These are phyloP conservation scores for Umbelopsis sp. DNA, from an alignment of 192 early-diverging fungal species.

Conservation along the genomic window DNA sequence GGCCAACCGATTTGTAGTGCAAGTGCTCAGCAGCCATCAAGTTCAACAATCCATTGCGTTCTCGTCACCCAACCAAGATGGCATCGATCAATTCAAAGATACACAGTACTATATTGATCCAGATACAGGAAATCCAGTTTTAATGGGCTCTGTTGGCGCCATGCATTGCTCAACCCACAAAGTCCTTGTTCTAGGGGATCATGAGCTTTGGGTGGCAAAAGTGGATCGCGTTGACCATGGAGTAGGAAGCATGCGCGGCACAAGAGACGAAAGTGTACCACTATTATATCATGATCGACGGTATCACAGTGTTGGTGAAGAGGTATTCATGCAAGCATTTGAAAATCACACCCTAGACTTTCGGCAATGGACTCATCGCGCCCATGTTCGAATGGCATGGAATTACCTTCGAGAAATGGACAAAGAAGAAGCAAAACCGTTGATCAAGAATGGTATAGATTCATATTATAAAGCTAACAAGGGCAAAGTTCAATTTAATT, in stretches of 20 bases:
- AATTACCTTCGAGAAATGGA: slow-evolving; percentile 40
- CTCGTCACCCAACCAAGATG: slow-evolving; percentile 54
- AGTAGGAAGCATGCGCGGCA: slow-evolving; percentile 37
- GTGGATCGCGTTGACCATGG: slow-evolving; percentile 59
- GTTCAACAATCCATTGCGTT: slow-evolving; percentile 58
- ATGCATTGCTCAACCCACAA: slow-evolving; percentile 56
- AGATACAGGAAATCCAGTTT: slow-evolving; percentile 50
- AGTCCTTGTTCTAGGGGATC: slow-evolving; percentile 57
- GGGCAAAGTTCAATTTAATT: slow-evolving; percentile 12
- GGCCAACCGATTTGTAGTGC: slow-evolving; percentile 55
- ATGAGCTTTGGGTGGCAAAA: slow-evolving; percentile 63
- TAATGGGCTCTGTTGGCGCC: slow-evolving; percentile 58
- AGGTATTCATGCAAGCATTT: slow-evolving; percentile 42
- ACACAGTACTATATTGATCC: slow-evolving; percentile 43
- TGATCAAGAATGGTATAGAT: slow-evolving; percentile 33
- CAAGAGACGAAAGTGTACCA: slow-evolving; percentile 37
- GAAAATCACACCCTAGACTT: slow-evolving; percentile 29
- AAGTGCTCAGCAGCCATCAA: slow-evolving; percentile 59
- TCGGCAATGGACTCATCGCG: slow-evolving; percentile 38
- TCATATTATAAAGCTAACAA: slow-evolving; percentile 23
- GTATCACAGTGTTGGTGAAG: slow-evolving; percentile 49
- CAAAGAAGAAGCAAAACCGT: slow-evolving; percentile 16
- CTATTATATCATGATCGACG: slow-evolving; percentile 54
- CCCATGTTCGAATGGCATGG: slow-evolving; percentile 47
- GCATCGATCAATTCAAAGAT: slow-evolving; percentile 47